phyloP scores from a whole-genome alignment of 2,329 filamentous ascomycete species.

The Gremmenia infestans region DNA sequence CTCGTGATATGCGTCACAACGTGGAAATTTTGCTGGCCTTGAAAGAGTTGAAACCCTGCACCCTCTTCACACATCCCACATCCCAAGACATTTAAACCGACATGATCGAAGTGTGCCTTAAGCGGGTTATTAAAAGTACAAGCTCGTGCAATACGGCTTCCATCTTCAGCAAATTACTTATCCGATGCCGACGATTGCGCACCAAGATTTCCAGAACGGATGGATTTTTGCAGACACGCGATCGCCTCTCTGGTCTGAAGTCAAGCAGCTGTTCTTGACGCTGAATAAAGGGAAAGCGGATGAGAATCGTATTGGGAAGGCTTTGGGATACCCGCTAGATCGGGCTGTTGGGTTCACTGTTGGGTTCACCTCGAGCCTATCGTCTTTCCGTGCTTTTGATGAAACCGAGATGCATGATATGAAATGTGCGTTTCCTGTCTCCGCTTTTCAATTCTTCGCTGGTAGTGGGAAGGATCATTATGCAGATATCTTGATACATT shows the following conservation, averaged over 20 bases:
- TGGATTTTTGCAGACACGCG: constrained; percentile 4
- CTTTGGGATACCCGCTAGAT: constrained; percentile 1
- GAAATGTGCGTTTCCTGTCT: neutral
- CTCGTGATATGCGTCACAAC: constrained; percentile 1
- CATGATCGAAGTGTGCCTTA: neutral
- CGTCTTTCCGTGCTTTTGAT: neutral
- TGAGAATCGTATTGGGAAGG: neutral
- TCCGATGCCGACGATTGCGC: neutral
- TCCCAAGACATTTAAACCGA: neutral
- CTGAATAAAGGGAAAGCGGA: neutral
- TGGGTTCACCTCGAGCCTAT: too few species aligned
- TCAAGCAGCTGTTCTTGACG: neutral
- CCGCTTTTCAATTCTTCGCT: neutral
- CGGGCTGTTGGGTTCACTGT: neutral
- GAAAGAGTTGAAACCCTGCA: constrained; percentile 5
- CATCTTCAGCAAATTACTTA: constrained; percentile 2
- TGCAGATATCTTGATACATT: neutral
- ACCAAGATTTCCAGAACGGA: neutral
- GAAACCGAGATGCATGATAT: neutral
- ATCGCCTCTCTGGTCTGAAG: neutral
- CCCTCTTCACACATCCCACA: neutral
- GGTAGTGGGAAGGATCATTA: neutral
- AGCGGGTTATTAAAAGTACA: constrained; percentile 4
- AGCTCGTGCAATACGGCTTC: constrained; percentile 5
- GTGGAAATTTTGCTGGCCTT: constrained; percentile 4